Base-by-base conservation (phyloP, 305 asterid genomes). In the Caryopteris hybrid region DNA sequence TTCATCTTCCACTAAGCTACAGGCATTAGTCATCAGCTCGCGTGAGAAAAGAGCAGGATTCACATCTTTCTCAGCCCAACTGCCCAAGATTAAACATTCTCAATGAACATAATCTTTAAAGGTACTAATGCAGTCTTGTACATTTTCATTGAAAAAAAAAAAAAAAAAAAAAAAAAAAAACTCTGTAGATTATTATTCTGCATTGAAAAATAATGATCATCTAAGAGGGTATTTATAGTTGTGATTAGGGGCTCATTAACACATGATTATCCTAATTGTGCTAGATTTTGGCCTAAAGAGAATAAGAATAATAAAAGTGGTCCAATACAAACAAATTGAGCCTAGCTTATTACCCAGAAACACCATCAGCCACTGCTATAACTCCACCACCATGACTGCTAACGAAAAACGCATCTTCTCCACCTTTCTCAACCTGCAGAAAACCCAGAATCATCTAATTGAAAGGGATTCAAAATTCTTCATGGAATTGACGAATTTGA, bases 351-450 rank as follows among this genome's bases (percentile, higher is more conserved):
- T 47, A 88, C 97, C 97, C 95, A 18, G 97, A 91, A 69, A 91
- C 97, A 29, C 97, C 97, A 78, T 91, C 97, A 57, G 97, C 97
- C 54, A 91, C 96, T 3, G 88, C 96, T 75, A 91, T 79, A 75
- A 88, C 95, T 73, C 89, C 91, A 31, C 96, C 94, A 11, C 85
- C 71, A 36, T 79, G 65, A 56, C 74, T 73, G 77, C 97, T 91
- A 43, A 91, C 86, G 13, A 86, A 81, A 76, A 86, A 86, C 2
- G 97, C 96, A 73, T 91, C 97, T 79, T 91, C 97, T 34, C 97
- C 96, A 36, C 97, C 97, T 78, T 86, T 91, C 72, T 80, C 92
- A 47, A 86, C 88, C 96, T 87, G 74, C 75, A 71, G 29, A 22
- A 71, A 63, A 46, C 21, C 21, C 47, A 25, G 21, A 12, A 43